Evolutionary conservation across 345 rosid genomes (phyloP), one percentile per base, ranked within the genome.

Genomic region (Eucalyptus fibrosa): DNA sequence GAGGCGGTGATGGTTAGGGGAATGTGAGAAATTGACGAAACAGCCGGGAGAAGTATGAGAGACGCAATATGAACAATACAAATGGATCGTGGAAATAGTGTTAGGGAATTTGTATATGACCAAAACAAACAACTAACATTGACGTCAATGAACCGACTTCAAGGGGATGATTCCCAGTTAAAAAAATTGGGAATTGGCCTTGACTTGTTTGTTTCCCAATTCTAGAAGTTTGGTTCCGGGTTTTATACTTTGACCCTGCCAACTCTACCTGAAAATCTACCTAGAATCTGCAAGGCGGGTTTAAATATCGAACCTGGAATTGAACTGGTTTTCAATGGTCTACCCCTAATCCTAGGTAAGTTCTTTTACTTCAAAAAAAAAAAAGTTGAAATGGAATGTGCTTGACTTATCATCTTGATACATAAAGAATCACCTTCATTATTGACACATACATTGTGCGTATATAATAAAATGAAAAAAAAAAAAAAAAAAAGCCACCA

Each of bases 11-110:
- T 65, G 72, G 9, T 15, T 65, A n/a, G 37, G 72, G 37, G 37
- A 65, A 65, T 65, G 72, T 4, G 16, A n/a, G 34, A 1, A 60
- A 60, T 26, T 13, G 67, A 60, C 15, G 4, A 13, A 60, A 60
- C 6, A 28, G 67, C 67, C 32, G 30, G 15, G 67, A 60, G 0
- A 60, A 60, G 32, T 6, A 12, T 28, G 67, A 60, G 67, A 12
- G 32, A 11, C 12, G 67, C n/a, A 0, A 12, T 12, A 60, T 60
- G 32, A 1, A 28, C 67, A 0, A 12, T 12, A 11, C 67, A 60
- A 28, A 12, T 6, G 30, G 32, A 60, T 28, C 7, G 15, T 60
- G 67, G 67, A 60, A 60, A 60, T 60, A 60, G 67, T 60, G 67
- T 28, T 28, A 8, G 11, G 12, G 80, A 17, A 6, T 67, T 32